Evolutionary conservation across 2,329 filamentous ascomycete species (phyloP), one percentile per base, ranked within the genome.

Genomic region (Exophiala bonariae): DNA sequence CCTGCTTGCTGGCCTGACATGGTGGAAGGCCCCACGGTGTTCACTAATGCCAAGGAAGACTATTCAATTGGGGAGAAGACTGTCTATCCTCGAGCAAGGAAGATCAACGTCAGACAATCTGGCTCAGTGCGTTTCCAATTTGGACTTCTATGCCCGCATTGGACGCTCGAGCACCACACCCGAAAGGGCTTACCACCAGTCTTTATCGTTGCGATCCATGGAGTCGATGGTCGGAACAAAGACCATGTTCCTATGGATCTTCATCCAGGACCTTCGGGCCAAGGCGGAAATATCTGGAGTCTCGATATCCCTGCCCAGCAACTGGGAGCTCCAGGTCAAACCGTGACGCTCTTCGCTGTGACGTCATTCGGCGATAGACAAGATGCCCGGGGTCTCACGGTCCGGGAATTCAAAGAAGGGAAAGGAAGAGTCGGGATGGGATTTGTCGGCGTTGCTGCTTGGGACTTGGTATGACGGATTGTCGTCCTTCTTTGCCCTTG

Each of bases 241-340:
- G 82, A 90, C 34, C 76, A 81, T 44, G 69, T 92, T 1, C 81
- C 87, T 0, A 80, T 96, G 44, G 79, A 87, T 40, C 63, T 71
- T 47, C 57, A 68, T 28, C 63, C 58, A 13, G 68, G 64, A 4
- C 63, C 61, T 4, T 58, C 66, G 3, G 63, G 63, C 59, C 86
- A 81, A n/a, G 86, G 92, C 50, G 87, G 86, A 11, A 86, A 79
- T 61, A 83, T 85, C 69, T 95, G 86, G 81, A 95, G 88, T 82
- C 68, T 82, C 2, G 92, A 96, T 66, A 78, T 96, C 3, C 61
- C 65, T 3, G 76, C 81, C 1, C 67, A 73, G 23, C 78, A 84
- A 47, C 69, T 95, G 16, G 89, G 89, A 1, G 74, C 73, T 0
- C 79, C 83, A 0, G 88, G 88, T 0, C 81, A 90, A 67, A 80